These are phyloP conservation scores for Blepharisma japonicum DNA, from an alignment of 73 alveolate species.

Conservation along the genomic window DNA sequence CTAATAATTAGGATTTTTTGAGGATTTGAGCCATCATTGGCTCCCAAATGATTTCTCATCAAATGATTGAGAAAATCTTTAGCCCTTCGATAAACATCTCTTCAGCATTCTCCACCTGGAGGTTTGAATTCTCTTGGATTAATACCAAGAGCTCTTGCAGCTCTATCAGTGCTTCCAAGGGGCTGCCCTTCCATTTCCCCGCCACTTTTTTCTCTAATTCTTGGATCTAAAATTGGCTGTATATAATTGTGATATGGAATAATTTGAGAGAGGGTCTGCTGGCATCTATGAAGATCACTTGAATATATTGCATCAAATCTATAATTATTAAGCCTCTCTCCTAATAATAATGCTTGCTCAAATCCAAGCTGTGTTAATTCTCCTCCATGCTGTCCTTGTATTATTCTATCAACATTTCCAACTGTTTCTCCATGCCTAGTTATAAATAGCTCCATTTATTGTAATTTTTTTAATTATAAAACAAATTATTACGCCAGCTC, in stretches of 20 bases:
- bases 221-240: neutral
- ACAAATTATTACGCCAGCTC: no score
- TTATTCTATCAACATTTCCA: conserved; percentile 28
- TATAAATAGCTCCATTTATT: neutral
- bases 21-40: neutral
- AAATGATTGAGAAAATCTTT: conserved; percentile 3
- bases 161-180: conserved; percentile 2
- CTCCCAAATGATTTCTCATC: neutral
- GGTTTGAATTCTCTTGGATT: neutral
- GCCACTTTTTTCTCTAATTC: conserved; percentile 28
- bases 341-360: conserved; percentile 1
- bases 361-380: conserved; percentile 24
- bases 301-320: neutral
- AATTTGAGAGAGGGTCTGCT: neutral
- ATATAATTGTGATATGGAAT: conserved; percentile 15
- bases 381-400: conserved; percentile 33
- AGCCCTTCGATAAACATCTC: neutral
- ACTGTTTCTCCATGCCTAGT: conserved; percentile 33
- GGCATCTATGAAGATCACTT: conserved; percentile 6
- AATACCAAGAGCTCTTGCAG: neutral
- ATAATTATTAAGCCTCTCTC: neutral
- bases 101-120: conserved; percentile 10
- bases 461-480: neutral
- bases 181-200: conserved; percentile 31
- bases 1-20: neutral